Evolutionary conservation across 2,329 filamentous ascomycete species (phyloP).

Genomic region (Paradendryphiella salina): DNA sequence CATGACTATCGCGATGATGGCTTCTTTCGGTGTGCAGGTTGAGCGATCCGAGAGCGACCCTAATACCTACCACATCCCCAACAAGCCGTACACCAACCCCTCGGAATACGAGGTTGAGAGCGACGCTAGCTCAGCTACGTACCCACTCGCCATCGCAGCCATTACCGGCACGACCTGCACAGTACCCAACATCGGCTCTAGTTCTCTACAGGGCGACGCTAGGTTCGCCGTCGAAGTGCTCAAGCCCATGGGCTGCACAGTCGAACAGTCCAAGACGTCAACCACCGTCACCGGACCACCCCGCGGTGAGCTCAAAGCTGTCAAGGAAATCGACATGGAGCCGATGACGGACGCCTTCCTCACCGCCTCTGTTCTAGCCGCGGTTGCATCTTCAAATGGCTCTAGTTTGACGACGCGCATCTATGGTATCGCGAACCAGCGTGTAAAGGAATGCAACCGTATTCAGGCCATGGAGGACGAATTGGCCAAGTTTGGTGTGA

Average conservation of each 20-base stretch:
- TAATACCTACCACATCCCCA: conserved; percentile 92
- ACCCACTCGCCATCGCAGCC: conserved; percentile 89
- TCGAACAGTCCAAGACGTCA: conserved; percentile 79
- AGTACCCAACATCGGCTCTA: conserved; percentile 91
- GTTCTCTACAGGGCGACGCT: conserved; percentile 91
- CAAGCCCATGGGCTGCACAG: conserved; percentile 88
- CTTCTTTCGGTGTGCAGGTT: conserved; percentile 82
- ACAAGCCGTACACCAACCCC: conserved; percentile 81
- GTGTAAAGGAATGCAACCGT: conserved; percentile 97
- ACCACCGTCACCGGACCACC: conserved; percentile 93
- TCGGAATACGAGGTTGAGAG: conserved; percentile 89
- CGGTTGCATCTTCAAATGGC: conserved; percentile 74
- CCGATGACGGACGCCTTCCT: conserved; percentile 99
- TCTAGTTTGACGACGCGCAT: conserved; percentile 72
- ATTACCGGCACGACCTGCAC: conserved; percentile 96
- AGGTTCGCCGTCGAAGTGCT: conserved; percentile 90
- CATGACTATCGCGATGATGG: conserved; percentile 99
- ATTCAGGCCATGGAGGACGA: conserved; percentile 95
- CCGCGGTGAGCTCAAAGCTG: conserved; percentile 69
- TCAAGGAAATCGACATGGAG: conserved; percentile 93
- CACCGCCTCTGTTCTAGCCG: conserved; percentile 89
- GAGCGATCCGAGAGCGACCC: conserved; percentile 74
- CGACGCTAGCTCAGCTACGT: conserved; percentile 96
- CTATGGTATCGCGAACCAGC: conserved; percentile 92
- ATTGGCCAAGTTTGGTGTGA: conserved; percentile 88